Evolutionary conservation across 1,284 basidiomycete species (phyloP).

Genomic region (Ustilago hordei): DNA sequence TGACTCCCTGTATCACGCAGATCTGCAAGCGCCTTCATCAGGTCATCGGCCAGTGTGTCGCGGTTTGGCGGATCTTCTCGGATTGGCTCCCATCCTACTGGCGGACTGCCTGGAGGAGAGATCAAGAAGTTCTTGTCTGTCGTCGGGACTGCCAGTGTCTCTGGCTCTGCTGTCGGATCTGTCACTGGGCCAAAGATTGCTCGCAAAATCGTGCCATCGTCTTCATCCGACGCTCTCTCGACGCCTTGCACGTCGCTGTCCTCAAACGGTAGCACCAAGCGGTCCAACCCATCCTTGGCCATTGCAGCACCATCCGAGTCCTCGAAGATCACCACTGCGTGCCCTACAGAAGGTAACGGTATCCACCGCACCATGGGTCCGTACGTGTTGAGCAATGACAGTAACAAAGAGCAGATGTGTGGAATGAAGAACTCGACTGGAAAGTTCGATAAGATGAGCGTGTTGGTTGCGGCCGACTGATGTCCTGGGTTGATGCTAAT

Average conservation of each 20-base stretch:
- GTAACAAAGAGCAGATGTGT: conserved; percentile 52
- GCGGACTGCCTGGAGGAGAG: conserved; percentile 96
- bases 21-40: conserved; percentile 73
- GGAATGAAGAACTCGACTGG: conserved; percentile 63
- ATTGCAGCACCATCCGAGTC: conserved; percentile 39
- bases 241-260: conserved; percentile 47
- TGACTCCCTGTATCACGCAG: conserved; percentile 57
- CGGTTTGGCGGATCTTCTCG: conserved; percentile 91
- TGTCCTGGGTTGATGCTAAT: background rate
- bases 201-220: conserved; percentile 38
- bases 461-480: conserved; percentile 43
- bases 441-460: conserved; percentile 62
- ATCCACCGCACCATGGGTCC: conserved; percentile 62
- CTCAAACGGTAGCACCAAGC: conserved; percentile 55
- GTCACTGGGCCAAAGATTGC: conserved; percentile 38
- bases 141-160: conserved; percentile 72
- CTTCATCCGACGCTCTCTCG: conserved; percentile 24
- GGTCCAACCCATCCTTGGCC: conserved; percentile 61
- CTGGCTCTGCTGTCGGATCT: conserved; percentile 26
- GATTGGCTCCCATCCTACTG: conserved; percentile 94
- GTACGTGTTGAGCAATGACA: conserved; percentile 61
- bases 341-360: conserved; percentile 59
- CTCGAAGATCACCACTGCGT: conserved; percentile 59
- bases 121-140: conserved; percentile 94
- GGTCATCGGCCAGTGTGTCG: conserved; percentile 86